phyloP scores from a whole-genome alignment of 805 yeast genomes.

The Starmerella ratchasimensis region DNA sequence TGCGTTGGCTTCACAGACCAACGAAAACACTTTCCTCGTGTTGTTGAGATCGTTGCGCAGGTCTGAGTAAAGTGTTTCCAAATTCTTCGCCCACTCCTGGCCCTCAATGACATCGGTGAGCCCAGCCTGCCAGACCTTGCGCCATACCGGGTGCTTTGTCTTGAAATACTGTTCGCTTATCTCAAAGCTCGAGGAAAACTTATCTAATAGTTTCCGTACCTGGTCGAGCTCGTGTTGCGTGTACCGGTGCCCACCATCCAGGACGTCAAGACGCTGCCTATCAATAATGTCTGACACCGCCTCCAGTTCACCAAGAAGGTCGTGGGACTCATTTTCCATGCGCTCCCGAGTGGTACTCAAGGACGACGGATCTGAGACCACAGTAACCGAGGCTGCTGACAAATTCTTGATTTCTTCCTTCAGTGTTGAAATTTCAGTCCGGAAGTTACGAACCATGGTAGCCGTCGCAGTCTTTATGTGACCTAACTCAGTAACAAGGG shows the following conservation, averaged over 20 bases:
- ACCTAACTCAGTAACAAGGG: constrained; percentile 43
- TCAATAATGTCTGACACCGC: constrained; percentile 88
- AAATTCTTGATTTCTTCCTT: constrained; percentile 37
- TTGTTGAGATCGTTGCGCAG: constrained; percentile 66
- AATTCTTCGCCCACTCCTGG: constrained; percentile 80
- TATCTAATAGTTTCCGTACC: constrained; percentile 49
- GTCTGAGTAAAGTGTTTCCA: constrained; percentile 72
- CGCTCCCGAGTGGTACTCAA: constrained; percentile 64
- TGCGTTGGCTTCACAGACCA: constrained; percentile 33
- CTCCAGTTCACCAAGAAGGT: constrained; percentile 64
- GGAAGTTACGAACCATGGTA: constrained; percentile 32
- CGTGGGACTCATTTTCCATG: constrained; percentile 65
- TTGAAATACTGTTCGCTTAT: constrained; percentile 47
- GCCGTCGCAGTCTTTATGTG: constrained; percentile 44
- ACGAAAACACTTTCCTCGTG: constrained; percentile 65
- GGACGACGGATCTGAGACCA: constrained; percentile 32
- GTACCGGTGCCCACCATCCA: constrained; percentile 77
- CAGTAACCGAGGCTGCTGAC: constrained; percentile 27
- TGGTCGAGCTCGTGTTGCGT: constrained; percentile 54
- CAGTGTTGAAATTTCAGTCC: constrained; percentile 33
- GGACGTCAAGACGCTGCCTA: constrained; percentile 77
- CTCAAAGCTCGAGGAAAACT: constrained; percentile 40
- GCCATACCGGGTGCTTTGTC: constrained; percentile 73
- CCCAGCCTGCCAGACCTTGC: constrained; percentile 81
- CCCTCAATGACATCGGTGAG: constrained; percentile 83